These are phyloP conservation scores for Hanseniaspora clermontiae DNA, from an alignment of 805 yeast species.

Conservation along the genomic window DNA sequence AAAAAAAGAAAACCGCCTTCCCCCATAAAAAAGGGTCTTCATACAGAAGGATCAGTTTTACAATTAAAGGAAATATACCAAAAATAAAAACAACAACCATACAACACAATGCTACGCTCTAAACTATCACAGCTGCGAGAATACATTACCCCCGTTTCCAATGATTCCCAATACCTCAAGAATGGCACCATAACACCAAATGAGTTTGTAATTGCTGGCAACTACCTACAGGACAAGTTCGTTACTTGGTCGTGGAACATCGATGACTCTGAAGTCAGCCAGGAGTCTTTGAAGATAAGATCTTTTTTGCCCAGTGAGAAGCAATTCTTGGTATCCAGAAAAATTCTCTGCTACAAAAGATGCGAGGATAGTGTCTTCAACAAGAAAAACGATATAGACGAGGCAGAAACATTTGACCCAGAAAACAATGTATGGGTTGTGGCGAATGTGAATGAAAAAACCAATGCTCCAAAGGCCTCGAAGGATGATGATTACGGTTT, in stretches of 20 bases:
- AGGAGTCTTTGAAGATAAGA: slow-evolving; percentile 23
- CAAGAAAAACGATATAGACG: slow-evolving; percentile 25
- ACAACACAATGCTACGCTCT: slow-evolving; percentile 44
- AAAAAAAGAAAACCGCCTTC: too few species aligned
- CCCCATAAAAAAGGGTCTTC: too few species aligned
- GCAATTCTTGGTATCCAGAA: slow-evolving; percentile 76
- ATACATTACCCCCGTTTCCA: slow-evolving; percentile 80
- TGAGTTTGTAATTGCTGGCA: slow-evolving; percentile 90
- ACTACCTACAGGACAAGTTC: slow-evolving; percentile 75
- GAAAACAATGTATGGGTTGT: slow-evolving; percentile 16
- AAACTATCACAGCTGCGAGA: slow-evolving; percentile 76
- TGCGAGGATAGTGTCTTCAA: slow-evolving; percentile 24
- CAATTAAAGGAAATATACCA: too few species aligned
- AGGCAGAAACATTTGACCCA: slow-evolving; percentile 16
- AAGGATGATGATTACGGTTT: slow-evolving; percentile 22
- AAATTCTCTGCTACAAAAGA: slow-evolving; percentile 65
- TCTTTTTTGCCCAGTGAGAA: slow-evolving; percentile 75
- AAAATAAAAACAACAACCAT: not conserved
- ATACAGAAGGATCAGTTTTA: not conserved
- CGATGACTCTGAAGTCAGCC: slow-evolving; percentile 40
- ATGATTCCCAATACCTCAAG: slow-evolving; percentile 67
- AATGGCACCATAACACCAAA: slow-evolving; percentile 94
- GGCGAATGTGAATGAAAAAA: not conserved
- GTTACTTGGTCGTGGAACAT: slow-evolving; percentile 94
- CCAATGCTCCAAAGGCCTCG: too few species aligned